Percentiles rank a stretch among this genome's conserved stretches.
These are phyloP conservation scores for Ambrosia artemisiifolia DNA, from an alignment of 129 eudicot species.

Conservation along the genomic window DNA sequence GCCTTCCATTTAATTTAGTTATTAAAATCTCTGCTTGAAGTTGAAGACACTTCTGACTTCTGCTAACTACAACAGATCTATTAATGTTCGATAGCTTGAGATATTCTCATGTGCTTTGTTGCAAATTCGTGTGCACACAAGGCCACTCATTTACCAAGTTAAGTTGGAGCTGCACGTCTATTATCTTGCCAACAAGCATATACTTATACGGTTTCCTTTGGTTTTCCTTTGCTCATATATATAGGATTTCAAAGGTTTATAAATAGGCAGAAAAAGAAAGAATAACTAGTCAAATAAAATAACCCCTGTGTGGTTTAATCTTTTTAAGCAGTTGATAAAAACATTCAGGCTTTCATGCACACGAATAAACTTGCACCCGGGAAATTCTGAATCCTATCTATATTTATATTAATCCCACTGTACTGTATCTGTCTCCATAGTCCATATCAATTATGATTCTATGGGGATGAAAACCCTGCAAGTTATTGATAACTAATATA, in stretches of 20 bases:
- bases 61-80: neutral
- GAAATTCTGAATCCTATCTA: neutral
- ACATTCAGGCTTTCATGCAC: slow-evolving; percentile 1
- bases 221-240: neutral
- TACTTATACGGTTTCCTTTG: too few species aligned
- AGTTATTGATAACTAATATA: neutral
- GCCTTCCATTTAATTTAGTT: neutral
- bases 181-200: neutral
- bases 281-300: neutral
- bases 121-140: slow-evolving; percentile 6
- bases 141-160: neutral
- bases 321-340: neutral
- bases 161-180: neutral
- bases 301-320: neutral
- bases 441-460: neutral
- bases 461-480: slow-evolving; percentile 1
- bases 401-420: neutral
- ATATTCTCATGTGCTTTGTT: neutral
- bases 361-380: neutral
- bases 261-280: slow-evolving; percentile 10
- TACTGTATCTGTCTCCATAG: neutral
- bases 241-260: neutral
- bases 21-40: slow-evolving; percentile 6
- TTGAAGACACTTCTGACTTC: neutral
- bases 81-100: neutral